phyloP scores from a whole-genome alignment of 2,329 filamentous ascomycete genomes.

The Cercospora sojina region DNA sequence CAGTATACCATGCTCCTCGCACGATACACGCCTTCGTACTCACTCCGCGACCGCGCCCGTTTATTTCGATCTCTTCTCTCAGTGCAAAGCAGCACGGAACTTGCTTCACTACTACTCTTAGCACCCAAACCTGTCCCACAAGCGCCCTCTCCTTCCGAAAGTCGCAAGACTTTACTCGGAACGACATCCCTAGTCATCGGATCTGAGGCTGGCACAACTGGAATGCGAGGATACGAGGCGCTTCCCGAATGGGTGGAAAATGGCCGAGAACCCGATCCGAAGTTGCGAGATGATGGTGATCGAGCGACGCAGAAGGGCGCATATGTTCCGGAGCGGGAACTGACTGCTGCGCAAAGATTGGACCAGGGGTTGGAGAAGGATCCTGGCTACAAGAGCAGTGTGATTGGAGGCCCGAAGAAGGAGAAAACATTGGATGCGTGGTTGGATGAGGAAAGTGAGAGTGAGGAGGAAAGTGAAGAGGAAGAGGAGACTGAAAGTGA shows the following conservation, averaged over 20 bases:
- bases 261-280: constrained; percentile 75
- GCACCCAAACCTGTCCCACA: constrained; percentile 94
- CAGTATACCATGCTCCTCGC: constrained; percentile 80
- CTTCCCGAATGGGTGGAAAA: constrained; percentile 82
- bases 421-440: constrained; percentile 90
- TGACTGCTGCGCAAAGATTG: constrained; percentile 57
- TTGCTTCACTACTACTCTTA: constrained; percentile 85
- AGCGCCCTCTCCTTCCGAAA: constrained; percentile 83
- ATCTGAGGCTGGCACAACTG: constrained; percentile 54
- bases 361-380: constrained; percentile 56
- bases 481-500: constrained; percentile 52
- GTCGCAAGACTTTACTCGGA: constrained; percentile 69
- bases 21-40: constrained; percentile 91
- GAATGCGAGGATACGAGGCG: constrained; percentile 66
- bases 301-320: constrained; percentile 32
- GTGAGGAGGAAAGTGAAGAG: constrained; percentile 54
- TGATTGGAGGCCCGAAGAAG: constrained; percentile 52
- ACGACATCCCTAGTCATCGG: constrained; percentile 84
- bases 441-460: constrained; percentile 71
- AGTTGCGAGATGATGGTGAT: constrained; percentile 60
- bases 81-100: constrained; percentile 70
- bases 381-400: constrained; percentile 43
- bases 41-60: constrained; percentile 85
- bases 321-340: constrained; percentile 39
- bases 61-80: constrained; percentile 82